A percentile compares a stretch with the other conserved stretches of the same genome.
phyloP scores from a whole-genome alignment of 2,329 filamentous ascomycete species.

The Didymellaceae sp. region DNA sequence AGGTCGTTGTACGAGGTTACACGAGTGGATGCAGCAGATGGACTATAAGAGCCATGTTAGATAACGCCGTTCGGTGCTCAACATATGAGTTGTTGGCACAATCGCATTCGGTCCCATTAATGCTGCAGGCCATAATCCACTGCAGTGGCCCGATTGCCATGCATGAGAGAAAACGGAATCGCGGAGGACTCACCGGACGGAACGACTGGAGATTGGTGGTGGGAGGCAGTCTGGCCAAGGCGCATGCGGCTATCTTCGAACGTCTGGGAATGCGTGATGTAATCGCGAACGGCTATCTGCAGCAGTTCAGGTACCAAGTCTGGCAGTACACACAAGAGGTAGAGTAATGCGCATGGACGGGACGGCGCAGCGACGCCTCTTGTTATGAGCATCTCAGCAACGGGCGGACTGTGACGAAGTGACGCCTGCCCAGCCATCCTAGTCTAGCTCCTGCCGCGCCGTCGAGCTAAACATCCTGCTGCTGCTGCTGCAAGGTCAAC shows the following conservation, averaged over 20 bases:
- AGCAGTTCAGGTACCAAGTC: background rate
- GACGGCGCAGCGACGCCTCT: constrained; percentile 5
- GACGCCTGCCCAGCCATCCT: constrained; percentile 16
- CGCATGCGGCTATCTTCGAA: constrained; percentile 5
- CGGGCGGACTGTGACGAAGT: constrained; percentile 10
- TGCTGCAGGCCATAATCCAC: background rate
- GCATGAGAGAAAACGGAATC: constrained; percentile 9
- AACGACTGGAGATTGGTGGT: constrained; percentile 6
- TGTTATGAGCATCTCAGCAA: constrained; percentile 8
- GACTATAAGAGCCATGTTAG: constrained; percentile 10
- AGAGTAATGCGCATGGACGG: background rate
- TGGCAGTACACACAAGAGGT: background rate
- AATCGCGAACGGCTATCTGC: constrained; percentile 10
- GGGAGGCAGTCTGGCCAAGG: constrained; percentile 1
- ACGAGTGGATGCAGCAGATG: constrained; percentile 11
- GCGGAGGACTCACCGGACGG: constrained; percentile 16
- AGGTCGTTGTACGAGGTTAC: constrained; percentile 21
- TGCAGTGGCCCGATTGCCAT: constrained; percentile 8
- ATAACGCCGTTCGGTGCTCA: constrained; percentile 9
- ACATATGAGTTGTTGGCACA: constrained; percentile 10
- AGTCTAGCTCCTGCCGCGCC: constrained; percentile 8
- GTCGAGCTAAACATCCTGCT: constrained; percentile 8
- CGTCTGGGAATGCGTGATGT: constrained; percentile 2
- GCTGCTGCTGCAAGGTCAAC: constrained; percentile 11
- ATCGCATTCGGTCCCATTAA: constrained; percentile 11